A percentile compares a stretch with the other conserved stretches of the same genome.
Conservation (phyloP, 2,329 filamentous ascomycete genomes). For the Fusarium tuaranense region DNA sequence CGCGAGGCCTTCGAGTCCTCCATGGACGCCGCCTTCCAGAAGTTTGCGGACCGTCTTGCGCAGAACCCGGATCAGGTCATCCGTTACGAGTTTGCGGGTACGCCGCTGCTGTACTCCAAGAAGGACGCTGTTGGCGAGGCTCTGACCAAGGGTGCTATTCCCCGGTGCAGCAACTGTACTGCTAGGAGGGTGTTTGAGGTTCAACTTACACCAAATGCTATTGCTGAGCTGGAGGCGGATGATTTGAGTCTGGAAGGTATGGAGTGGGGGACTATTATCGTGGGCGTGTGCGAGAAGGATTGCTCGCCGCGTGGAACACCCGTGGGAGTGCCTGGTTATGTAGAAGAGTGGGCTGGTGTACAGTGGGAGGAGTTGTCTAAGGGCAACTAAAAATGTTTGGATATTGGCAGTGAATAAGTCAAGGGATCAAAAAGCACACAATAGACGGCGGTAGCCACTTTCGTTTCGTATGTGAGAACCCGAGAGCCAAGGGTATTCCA, state of each 20-base stretch:
- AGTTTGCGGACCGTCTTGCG: constrained; percentile 80
- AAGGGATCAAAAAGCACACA: constrained; percentile 22
- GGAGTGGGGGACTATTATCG: constrained; percentile 96
- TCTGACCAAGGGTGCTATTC: constrained; percentile 69
- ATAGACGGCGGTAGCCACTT: constrained; percentile 1
- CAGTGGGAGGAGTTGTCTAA: constrained; percentile 89
- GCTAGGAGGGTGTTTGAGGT: constrained; percentile 85
- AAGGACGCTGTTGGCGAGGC: constrained; percentile 78
- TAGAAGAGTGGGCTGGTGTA: constrained; percentile 97
- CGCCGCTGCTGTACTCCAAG: constrained; percentile 84
- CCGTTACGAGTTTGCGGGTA: constrained; percentile 80
- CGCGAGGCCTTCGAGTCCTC: constrained; percentile 78
- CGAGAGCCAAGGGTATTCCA: constrained; percentile 30
- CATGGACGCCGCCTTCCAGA: constrained; percentile 82
- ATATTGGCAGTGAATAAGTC: constrained; percentile 1
- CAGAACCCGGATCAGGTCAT: constrained; percentile 88
- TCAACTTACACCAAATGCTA: constrained; percentile 91
- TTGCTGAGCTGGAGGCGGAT: constrained; percentile 86
- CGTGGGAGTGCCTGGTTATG: constrained; percentile 77
- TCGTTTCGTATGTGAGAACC: constrained; percentile 17
- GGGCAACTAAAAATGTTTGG: constrained; percentile 43
- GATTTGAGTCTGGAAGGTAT: constrained; percentile 82
- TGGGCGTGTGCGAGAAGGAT: constrained; percentile 86
- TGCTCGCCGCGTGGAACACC: constrained; percentile 72
- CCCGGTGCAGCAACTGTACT: constrained; percentile 82